Conservation (phyloP, 1,284 basidiomycete species). For the Ustilago tritici region DNA sequence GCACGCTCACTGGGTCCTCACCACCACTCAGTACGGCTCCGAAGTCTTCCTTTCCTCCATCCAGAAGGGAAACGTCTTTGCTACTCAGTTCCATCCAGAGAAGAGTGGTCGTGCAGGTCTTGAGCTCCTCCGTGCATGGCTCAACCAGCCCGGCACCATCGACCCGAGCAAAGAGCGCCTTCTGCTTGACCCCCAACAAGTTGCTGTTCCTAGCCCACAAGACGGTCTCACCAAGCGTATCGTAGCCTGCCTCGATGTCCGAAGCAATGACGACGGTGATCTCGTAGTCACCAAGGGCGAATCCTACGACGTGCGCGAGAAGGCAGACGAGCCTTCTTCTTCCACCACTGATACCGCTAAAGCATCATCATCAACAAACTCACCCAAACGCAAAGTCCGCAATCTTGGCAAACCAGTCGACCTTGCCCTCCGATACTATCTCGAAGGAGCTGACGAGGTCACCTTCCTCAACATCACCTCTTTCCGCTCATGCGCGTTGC, state of each 20-base stretch:
- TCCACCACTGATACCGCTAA: conserved; percentile 7
- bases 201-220: conserved; percentile 68
- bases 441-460: conserved; percentile 92
- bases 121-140: conserved; percentile 84
- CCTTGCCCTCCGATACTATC: conserved; percentile 87
- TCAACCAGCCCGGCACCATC: conserved; percentile 73
- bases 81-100: conserved; percentile 97
- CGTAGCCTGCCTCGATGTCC: conserved; percentile 97
- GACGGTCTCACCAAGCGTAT: conserved; percentile 83
- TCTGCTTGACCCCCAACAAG: conserved; percentile 52
- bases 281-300: conserved; percentile 99
- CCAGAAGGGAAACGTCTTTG: conserved; percentile 87
- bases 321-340: conserved; percentile 32
- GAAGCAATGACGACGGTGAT: conserved; percentile 94
- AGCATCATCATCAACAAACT: conserved; percentile 9
- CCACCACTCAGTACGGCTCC: conserved; percentile 90
- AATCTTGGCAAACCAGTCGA: conserved; percentile 98
- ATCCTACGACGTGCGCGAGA: conserved; percentile 96
- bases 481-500: conserved; percentile 93
- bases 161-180: conserved; percentile 39
- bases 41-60: conserved; percentile 92
- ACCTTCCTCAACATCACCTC: conserved; percentile 99
- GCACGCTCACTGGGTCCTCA: conserved; percentile 79
- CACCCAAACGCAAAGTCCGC: conserved; percentile 78
- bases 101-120: conserved; percentile 95